Percentiles rank a stretch among this genome's conserved stretches.
phyloP scores from a whole-genome alignment of 306 rosid species.

The Amphicarpaea edgeworthii region DNA sequence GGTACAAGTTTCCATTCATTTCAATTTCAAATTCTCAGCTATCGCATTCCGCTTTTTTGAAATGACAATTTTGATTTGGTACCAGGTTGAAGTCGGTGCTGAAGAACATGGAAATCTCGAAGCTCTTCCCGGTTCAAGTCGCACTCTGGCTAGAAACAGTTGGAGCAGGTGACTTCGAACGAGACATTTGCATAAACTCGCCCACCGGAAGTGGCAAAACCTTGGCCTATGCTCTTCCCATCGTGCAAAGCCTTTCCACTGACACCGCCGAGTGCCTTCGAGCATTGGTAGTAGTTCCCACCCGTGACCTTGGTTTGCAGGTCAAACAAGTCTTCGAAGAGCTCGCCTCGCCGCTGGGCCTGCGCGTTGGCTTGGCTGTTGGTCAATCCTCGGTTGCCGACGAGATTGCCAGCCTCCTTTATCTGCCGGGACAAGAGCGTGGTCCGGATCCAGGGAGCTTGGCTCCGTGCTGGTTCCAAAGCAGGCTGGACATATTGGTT shows the following conservation, averaged over 20 bases:
- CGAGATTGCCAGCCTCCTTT: constrained; percentile 71
- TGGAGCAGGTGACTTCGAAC: constrained; percentile 84
- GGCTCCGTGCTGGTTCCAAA: constrained; percentile 43
- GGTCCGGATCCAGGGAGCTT: not conserved
- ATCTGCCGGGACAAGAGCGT: constrained; percentile 47
- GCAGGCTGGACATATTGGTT: constrained; percentile 87
- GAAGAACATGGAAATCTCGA: constrained; percentile 64
- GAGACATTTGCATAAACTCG: constrained; percentile 88
- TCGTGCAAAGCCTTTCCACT: constrained; percentile 70
- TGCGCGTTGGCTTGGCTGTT: constrained; percentile 85
- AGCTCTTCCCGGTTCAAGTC: constrained; percentile 82
- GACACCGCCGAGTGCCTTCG: constrained; percentile 68
- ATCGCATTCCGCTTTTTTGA: not conserved
- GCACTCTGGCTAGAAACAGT: constrained; percentile 89
- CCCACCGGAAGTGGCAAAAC: constrained; percentile 98
- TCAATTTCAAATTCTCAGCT: no score
- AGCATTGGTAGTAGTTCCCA: constrained; percentile 86
- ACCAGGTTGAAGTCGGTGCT: constrained; percentile 71
- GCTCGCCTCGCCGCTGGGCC: constrained; percentile 77
- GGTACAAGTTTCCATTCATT: constrained; percentile 1
- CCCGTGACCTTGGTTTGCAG: constrained; percentile 93
- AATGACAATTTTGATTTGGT: no score
- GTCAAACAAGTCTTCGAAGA: constrained; percentile 69
- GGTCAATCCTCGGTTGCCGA: constrained; percentile 86
- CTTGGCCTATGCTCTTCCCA: constrained; percentile 89